Conservation (phyloP, 1,139 yeast genomes). For the Geotrichum phurueaensis region DNA sequence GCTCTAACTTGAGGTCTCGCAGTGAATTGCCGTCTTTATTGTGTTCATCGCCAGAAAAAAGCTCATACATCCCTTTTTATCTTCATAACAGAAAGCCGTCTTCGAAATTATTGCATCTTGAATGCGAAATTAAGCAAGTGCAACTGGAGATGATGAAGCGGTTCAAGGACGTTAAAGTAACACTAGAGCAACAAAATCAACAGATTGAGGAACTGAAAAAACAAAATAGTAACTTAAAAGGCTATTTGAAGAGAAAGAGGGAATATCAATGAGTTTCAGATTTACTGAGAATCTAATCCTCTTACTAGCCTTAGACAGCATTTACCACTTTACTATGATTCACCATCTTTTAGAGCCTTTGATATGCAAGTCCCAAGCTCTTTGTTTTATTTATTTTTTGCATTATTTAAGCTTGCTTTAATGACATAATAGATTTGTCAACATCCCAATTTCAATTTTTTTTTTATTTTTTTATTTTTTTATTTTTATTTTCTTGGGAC, state of each 20-base stretch:
- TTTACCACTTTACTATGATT: not conserved
- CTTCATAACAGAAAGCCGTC: not conserved
- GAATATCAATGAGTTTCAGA: not conserved
- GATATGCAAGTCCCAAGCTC: not conserved
- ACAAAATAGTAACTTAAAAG: constrained; percentile 1
- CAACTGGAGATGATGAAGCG: constrained; percentile 5
- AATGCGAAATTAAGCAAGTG: constrained; percentile 11
- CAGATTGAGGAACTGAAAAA: constrained; percentile 3
- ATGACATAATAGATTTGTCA: not conserved
- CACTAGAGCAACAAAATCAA: constrained; percentile 1
- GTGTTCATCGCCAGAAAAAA: not conserved
- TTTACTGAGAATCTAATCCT: not conserved
- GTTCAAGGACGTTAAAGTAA: constrained; percentile 5
- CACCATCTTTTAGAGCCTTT: not conserved
- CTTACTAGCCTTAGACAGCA: not conserved
- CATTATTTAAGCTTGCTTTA: not conserved
- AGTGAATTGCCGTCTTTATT: not conserved
- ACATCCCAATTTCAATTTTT: constrained; percentile 2
- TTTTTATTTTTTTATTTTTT: not conserved
- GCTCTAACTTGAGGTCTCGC: not conserved
- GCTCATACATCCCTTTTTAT: not conserved
- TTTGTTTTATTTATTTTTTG: not conserved
- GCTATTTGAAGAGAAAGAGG: not conserved
- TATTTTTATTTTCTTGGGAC: constrained; percentile 1
- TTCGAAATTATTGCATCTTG: constrained; percentile 5